Evolutionary conservation across 2,329 filamentous ascomycete species (phyloP).

Genomic region (Ophiocordyceps camponoti-floridani): DNA sequence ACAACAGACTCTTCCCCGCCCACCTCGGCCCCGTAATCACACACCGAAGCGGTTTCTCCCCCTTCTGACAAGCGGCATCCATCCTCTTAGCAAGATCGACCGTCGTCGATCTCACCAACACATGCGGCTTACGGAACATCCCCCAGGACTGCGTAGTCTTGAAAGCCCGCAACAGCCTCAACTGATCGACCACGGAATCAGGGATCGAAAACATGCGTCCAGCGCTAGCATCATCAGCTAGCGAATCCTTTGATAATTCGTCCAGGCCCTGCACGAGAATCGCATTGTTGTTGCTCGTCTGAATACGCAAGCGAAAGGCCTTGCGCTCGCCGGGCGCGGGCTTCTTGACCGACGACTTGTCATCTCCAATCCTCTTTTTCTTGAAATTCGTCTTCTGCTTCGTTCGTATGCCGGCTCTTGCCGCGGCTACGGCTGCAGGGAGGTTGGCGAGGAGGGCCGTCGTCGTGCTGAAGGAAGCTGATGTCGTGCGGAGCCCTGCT

Average conservation of each 20-base stretch:
- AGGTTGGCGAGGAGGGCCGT: constrained; percentile 1
- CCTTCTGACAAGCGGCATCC: constrained; percentile 26
- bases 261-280: constrained; percentile 53
- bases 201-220: constrained; percentile 56
- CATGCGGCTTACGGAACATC: constrained; percentile 66
- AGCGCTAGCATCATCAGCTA: constrained; percentile 33
- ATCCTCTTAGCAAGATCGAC: constrained; percentile 50
- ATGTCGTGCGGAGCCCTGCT: background rate
- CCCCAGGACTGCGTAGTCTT: constrained; percentile 79
- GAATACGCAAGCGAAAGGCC: constrained; percentile 70
- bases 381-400: constrained; percentile 27
- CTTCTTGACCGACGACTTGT: constrained; percentile 24
- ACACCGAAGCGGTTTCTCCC: constrained; percentile 38
- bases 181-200: constrained; percentile 52
- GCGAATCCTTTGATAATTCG: constrained; percentile 36
- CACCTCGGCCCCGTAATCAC: constrained; percentile 57
- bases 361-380: constrained; percentile 26
- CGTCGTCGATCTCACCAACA: constrained; percentile 64
- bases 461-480: constrained; percentile 22
- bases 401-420: constrained; percentile 5
- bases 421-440: constrained; percentile 8
- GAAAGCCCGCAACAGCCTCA: constrained; percentile 78
- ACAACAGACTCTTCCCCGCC: constrained; percentile 72
- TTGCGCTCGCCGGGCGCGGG: constrained; percentile 68
- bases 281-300: constrained; percentile 88